Percentiles rank a stretch among this genome's conserved stretches.
These are phyloP conservation scores for Colletotrichum plurivorum DNA, from an alignment of 2,329 filamentous ascomycete genomes.

Conservation along the genomic window DNA sequence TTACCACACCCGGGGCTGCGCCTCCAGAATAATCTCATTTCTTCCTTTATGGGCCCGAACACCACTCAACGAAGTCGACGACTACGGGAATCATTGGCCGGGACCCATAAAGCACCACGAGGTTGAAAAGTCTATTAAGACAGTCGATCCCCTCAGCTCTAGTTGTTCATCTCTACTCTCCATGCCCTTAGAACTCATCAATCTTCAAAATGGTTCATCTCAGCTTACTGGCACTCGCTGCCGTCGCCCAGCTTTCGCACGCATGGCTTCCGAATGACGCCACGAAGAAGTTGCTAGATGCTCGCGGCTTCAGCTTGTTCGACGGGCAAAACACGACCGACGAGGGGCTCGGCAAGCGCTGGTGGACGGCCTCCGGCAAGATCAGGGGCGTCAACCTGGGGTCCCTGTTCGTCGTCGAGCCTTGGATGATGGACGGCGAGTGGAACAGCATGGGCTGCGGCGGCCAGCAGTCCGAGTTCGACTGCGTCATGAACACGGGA, in stretches of 20 bases:
- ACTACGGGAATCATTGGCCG: not conserved
- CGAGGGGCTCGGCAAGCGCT: slow-evolving; percentile 27
- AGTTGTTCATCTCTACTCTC: not conserved
- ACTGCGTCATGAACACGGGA: slow-evolving; percentile 65
- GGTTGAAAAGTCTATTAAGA: slow-evolving; percentile 30
- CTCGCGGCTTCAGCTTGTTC: slow-evolving; percentile 36
- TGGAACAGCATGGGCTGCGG: slow-evolving; percentile 65
- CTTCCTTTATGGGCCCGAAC: slow-evolving; percentile 4
- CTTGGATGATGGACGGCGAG: slow-evolving; percentile 63
- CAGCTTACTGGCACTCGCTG: slow-evolving; percentile 26
- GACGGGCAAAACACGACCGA: slow-evolving; percentile 29
- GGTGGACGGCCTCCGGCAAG: slow-evolving; percentile 49
- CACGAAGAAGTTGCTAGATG: slow-evolving; percentile 33
- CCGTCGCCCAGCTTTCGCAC: slow-evolving; percentile 8
- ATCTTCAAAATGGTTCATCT: slow-evolving; percentile 34
- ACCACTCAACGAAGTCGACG: not conserved
- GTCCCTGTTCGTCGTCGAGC: slow-evolving; percentile 66
- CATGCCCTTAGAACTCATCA: not conserved
- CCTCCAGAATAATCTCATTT: slow-evolving; percentile 24
- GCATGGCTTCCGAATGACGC: slow-evolving; percentile 33
- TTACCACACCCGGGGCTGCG: slow-evolving; percentile 22
- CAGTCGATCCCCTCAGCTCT: not conserved
- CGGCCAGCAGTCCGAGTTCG: slow-evolving; percentile 63
- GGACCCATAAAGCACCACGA: not conserved
- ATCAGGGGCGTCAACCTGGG: slow-evolving; percentile 71